Evolutionary conservation across 1,284 basidiomycete genomes (phyloP).

Genomic region (Naganishia albida): DNA sequence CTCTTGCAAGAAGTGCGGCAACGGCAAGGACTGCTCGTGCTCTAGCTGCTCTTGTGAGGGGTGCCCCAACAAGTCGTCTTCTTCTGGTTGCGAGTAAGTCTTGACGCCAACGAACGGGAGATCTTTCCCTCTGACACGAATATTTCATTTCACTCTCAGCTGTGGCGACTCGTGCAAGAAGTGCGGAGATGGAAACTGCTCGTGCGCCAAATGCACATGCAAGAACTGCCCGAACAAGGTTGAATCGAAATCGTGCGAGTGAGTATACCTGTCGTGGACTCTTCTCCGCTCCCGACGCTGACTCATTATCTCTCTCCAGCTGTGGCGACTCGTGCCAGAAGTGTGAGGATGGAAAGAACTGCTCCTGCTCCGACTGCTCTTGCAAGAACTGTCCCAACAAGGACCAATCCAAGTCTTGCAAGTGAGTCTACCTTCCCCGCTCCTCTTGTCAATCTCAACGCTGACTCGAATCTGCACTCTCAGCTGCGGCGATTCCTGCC

Average conservation of each 20-base stretch:
- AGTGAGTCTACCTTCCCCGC: neutral
- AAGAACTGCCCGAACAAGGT: slow-evolving; percentile 23
- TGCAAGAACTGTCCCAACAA: slow-evolving; percentile 17
- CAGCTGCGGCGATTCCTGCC: slow-evolving; percentile 23
- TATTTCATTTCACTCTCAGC: neutral
- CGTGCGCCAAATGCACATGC: slow-evolving; percentile 18
- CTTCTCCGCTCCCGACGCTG: neutral
- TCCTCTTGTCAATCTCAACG: neutral
- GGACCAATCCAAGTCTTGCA: slow-evolving; percentile 13
- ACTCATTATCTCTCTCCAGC: neutral
- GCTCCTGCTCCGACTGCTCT: slow-evolving; percentile 9
- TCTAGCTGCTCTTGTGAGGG: slow-evolving; percentile 11
- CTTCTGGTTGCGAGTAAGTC: slow-evolving; percentile 18
- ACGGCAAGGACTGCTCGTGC: slow-evolving; percentile 16
- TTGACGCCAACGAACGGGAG: neutral
- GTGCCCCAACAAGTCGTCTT: slow-evolving; percentile 13
- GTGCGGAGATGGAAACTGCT: slow-evolving; percentile 13
- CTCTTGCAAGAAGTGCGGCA: slow-evolving; percentile 11
- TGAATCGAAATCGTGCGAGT: slow-evolving; percentile 13
- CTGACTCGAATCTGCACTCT: no score
- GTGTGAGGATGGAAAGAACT: slow-evolving; percentile 16
- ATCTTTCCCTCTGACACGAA: neutral
- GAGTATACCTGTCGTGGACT: no score
- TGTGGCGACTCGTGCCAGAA: slow-evolving; percentile 24
- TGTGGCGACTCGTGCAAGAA: slow-evolving; percentile 23